Base-by-base conservation (phyloP, 2,329 filamentous ascomycete genomes). In the Alternaria novae-zelandiae region DNA sequence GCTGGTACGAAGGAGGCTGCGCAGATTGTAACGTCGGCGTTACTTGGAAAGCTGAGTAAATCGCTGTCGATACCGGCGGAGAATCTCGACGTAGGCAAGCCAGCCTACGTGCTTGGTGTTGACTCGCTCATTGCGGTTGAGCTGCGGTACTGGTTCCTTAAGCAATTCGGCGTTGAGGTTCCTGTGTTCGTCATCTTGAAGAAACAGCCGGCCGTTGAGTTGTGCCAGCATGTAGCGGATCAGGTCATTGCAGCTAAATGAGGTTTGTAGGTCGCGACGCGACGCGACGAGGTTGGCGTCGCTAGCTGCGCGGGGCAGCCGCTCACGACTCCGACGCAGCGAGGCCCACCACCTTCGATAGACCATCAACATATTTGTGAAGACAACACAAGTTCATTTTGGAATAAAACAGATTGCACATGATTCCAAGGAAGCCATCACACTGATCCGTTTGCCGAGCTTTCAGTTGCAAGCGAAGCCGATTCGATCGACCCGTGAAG, bases 61-160 rank as follows among this genome's bases (percentile, higher is more conserved):
- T 65, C 41, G 50, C 60, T 59, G 49, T 59, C 56, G 12, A 36
- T 65, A n/a, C 54, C 59, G 6, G 54, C 41, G 5, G 60, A 67
- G 21, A 53, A 55, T 44, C 54, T 69, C 3, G 50, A 64, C 30
- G 30, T 54, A 6, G 49, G 32, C 43, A 66, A 60, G 60, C 60
- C 61, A 6, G 25, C 57, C 11, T 59, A 57, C 13, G 60, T 64
- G 26, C 47, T 64, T 25, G 72, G 72, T 51, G 60, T 74, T 15
- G 71, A 74, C 43, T 74, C 71, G 26, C 67, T 74, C 13, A 60
- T 70, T 17, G 67, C 72, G n/a, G 66, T 74, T n/a, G 68, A 73
- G 57, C 15, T 74, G 20, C 53, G 70, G 13, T 70, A 65, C 10
- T 71, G 66, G 70, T 65, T 73, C 43, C 46, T 63, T 4, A 62